Evolutionary conservation across 192 early-diverging fungal genomes (phyloP).

Genomic region (Coemansia sp.): DNA sequence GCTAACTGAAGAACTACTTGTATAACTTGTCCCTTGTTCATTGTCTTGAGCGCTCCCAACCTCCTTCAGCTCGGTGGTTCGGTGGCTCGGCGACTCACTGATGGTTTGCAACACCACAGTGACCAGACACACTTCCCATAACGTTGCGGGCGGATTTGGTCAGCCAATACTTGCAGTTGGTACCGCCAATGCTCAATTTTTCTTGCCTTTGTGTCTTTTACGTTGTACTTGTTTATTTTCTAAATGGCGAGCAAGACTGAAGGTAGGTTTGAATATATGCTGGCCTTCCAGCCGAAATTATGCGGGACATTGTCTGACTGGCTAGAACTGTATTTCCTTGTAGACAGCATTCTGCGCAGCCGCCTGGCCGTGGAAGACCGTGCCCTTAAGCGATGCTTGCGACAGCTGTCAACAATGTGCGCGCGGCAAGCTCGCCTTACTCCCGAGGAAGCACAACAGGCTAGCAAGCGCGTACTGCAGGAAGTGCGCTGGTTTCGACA

Average conservation of each 20-base stretch:
- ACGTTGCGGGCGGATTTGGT: not conserved
- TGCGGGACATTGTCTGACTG: not conserved
- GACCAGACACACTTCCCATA: not conserved
- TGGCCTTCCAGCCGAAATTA: not conserved
- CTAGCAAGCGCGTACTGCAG: conserved; percentile 25
- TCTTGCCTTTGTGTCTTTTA: not conserved
- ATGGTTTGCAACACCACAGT: too few species aligned
- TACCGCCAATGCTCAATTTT: not conserved
- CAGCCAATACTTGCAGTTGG: too few species aligned
- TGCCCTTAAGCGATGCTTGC: conserved; percentile 42
- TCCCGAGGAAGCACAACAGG: conserved; percentile 22
- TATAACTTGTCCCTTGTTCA: too few species aligned
- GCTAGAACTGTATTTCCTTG: not conserved
- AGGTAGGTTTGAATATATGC: conserved; percentile 2
- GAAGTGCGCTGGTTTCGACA: conserved; percentile 51
- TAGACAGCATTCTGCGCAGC: conserved; percentile 41
- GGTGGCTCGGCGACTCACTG: too few species aligned
- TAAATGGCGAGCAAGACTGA: conserved; percentile 11
- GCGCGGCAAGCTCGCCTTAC: conserved; percentile 16
- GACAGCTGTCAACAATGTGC: conserved; percentile 35
- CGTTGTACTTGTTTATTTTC: not conserved
- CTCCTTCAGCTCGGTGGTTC: too few species aligned
- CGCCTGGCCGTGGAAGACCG: conserved; percentile 41
- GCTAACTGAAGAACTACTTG: too few species aligned
- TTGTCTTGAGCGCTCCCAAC: too few species aligned